Evolutionary conservation across 2,329 filamentous ascomycete genomes (phyloP), one percentile per base, ranked within the genome.

Genomic region (Daldinia sp.): DNA sequence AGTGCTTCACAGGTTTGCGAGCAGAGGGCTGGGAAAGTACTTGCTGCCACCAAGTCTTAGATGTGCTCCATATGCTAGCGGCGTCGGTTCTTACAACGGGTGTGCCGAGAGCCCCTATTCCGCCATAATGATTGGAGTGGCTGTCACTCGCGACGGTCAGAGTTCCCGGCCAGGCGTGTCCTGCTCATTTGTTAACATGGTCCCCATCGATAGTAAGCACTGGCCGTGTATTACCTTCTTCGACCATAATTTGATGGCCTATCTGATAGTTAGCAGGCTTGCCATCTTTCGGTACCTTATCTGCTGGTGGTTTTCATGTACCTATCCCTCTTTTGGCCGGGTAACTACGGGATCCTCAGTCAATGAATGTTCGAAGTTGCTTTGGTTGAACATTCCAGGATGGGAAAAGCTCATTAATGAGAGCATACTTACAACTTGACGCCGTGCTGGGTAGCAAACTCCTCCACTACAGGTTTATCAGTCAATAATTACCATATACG

Each of bases 201-300:
- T 9, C 7, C 33, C 6, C 6, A 10, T 9, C 6, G 33, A 35
- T 35, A 3, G 33, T 35, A 35, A 35, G 33, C 7, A 9, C 33
- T 35, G 10, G 33, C 2, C 10, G 10, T 6, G 33, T 35, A 35
- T 10, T 35, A 35, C 33, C 33, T 53, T 39, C 60, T 46, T 63
- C 60, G 15, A 63, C 42, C 51, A 60, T 51, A 28, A 50, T 50
- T n/a, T 60, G 57, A 30, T 60, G 57, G 20, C 57, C 57, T 4
- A 60, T 60, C 6, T 35, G 6, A 35, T 9, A 35, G 33, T 35
- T 35, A 35, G 33, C 33, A 35, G 33, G 33, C 33, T 35, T 35
- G 33, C 33, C 33, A 35, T 35, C 33, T 2, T 35, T 35, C 33
- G 33, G 33, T 35, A 35, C 33, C 33, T 35, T 35, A 10, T 35